These are phyloP conservation scores for Triticum aestivum DNA, from an alignment of 176 grass and related monocot species.

Conservation along the genomic window IWGSC_CS_RefSeq_v2.1 NC_057813.1:691467681-691468180, in stretches of 20 bases:
- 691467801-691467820: slow-evolving; percentile 28
- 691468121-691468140: slow-evolving; percentile 76
- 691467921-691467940: slow-evolving; percentile 9
- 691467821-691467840: slow-evolving; percentile 42
- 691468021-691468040: slow-evolving; percentile 61
- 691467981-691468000: slow-evolving; percentile 29
- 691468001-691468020: slow-evolving; percentile 31
- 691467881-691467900: slow-evolving; percentile 54
- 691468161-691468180: slow-evolving; percentile 34
- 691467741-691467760: slow-evolving; percentile 32
- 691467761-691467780: slow-evolving; percentile 4
- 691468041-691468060: slow-evolving; percentile 64
- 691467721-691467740: slow-evolving; percentile 71
- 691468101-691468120: slow-evolving; percentile 72
- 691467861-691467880: slow-evolving; percentile 57
- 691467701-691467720: slow-evolving; percentile 75
- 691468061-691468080: slow-evolving; percentile 42
- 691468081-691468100: slow-evolving; percentile 13
- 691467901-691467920: not conserved
- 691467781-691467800: not conserved
- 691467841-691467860: slow-evolving; percentile 52
- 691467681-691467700: slow-evolving; percentile 40
- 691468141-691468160: slow-evolving; percentile 40
- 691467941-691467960: slow-evolving; percentile 62
- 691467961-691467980: slow-evolving; percentile 37